phyloP scores from a whole-genome alignment of 306 rosid genomes.

The Glycine soja region DNA sequence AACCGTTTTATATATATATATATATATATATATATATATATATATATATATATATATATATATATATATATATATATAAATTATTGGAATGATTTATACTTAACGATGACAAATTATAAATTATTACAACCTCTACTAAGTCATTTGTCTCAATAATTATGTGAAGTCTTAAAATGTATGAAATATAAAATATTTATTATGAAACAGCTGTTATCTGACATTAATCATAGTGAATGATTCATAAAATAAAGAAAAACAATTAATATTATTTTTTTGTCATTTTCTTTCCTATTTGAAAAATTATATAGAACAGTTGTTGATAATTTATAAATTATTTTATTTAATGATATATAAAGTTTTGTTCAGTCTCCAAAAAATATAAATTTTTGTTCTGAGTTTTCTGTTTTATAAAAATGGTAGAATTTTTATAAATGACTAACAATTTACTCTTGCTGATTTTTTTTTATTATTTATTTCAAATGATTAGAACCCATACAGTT shows the following conservation, averaged over 20 bases:
- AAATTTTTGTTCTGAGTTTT: not conserved
- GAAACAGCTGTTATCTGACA: not conserved
- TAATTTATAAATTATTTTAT: not conserved
- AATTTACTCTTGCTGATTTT: too few relatives aligned
- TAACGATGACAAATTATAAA: too few relatives aligned
- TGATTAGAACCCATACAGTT: not conserved
- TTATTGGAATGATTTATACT: too few relatives aligned
- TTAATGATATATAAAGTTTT: not conserved
- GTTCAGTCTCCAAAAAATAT: too few relatives aligned
- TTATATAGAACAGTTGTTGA: not conserved
- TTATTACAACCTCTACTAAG: not conserved
- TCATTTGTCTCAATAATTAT: not conserved
- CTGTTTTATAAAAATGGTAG: not conserved
- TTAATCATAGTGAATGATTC: constrained; percentile 7
- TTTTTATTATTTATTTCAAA: too few relatives aligned
- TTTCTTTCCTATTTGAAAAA: not conserved
- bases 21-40: too few relatives aligned
- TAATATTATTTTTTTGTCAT: not conserved
- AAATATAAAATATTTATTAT: not conserved
- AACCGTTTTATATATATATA: too few relatives aligned
- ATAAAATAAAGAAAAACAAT: not conserved
- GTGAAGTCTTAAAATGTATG: not conserved
- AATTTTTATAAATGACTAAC: too few relatives aligned
- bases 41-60: too few relatives aligned
- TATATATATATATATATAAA: too few relatives aligned